Conservation (phyloP, 2,329 filamentous ascomycete genomes). For the Emydomyces testavorans region DNA sequence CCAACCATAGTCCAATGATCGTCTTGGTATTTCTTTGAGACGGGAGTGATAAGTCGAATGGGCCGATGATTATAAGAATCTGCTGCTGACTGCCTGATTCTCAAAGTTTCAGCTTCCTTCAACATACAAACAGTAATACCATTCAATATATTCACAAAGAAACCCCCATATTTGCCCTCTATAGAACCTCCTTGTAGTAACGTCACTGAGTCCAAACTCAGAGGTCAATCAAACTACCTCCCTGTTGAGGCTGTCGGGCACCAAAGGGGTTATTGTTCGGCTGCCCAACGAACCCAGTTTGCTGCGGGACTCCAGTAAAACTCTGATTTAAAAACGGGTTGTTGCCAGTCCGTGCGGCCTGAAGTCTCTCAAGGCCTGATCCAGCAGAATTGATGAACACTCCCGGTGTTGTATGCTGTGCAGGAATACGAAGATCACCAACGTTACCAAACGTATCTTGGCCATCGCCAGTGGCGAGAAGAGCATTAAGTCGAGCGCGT, state of each 20-base stretch:
- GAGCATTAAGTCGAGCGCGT: slow-evolving; percentile 65
- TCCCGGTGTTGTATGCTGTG: slow-evolving; percentile 91
- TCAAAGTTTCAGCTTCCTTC: not conserved
- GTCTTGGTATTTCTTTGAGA: not conserved
- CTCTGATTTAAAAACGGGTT: slow-evolving; percentile 84
- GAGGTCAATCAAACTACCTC: slow-evolving; percentile 53
- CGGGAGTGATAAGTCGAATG: not conserved
- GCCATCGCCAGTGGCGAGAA: slow-evolving; percentile 78
- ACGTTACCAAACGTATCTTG: slow-evolving; percentile 97
- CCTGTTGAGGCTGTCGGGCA: slow-evolving; percentile 31
- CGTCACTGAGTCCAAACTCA: slow-evolving; percentile 22
- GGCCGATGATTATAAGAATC: not conserved
- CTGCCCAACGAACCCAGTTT: slow-evolving; percentile 31
- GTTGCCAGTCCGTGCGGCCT: slow-evolving; percentile 57
- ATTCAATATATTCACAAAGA: slow-evolving; percentile 1
- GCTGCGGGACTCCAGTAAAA: slow-evolving; percentile 56
- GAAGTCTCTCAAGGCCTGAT: slow-evolving; percentile 60
- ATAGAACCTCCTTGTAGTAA: not conserved
- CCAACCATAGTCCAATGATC: not conserved
- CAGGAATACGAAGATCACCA: slow-evolving; percentile 87
- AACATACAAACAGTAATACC: not conserved
- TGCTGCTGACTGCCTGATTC: not conserved
- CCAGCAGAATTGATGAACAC: slow-evolving; percentile 95
- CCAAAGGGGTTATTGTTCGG: slow-evolving; percentile 47
- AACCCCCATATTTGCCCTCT: not conserved